Conservation (phyloP, 1,284 basidiomycete species). For the Irpex sp. region DNA sequence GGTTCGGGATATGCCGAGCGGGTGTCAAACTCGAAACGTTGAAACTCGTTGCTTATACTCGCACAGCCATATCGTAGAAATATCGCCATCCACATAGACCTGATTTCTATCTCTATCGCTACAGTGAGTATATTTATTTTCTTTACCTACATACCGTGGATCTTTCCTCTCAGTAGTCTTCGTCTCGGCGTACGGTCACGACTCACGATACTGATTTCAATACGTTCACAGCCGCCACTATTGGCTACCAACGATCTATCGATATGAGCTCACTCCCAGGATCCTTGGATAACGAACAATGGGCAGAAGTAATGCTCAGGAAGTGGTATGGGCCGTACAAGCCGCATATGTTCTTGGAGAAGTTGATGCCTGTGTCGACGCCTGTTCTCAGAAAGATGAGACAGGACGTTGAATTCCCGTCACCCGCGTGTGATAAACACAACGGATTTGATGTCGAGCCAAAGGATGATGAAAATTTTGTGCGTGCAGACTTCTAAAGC, state of each 20-base stretch:
- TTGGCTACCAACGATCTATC: no score
- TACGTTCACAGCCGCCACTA: no score
- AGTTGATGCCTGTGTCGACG: background rate
- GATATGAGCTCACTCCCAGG: background rate
- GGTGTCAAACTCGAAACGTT: background rate
- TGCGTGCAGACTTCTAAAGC: background rate
- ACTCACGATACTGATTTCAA: no score
- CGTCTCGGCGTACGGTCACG: no score
- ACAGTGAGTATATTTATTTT: no score
- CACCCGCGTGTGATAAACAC: background rate
- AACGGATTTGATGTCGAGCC: no score
- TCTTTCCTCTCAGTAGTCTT: no score
- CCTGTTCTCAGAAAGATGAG: background rate
- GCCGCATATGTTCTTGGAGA: background rate
- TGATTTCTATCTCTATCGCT: background rate
- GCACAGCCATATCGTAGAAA: background rate
- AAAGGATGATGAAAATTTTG: no score
- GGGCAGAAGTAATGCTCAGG: background rate
- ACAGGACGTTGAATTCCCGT: background rate
- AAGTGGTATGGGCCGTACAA: background rate
- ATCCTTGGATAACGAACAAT: background rate
- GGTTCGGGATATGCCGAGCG: background rate
- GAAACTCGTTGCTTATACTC: background rate
- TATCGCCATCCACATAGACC: background rate
- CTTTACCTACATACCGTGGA: no score